These are phyloP conservation scores for Talaromyces stipitatus DNA, from an alignment of 495 filamentous ascomycete genomes.

Conservation along the genomic window DNA sequence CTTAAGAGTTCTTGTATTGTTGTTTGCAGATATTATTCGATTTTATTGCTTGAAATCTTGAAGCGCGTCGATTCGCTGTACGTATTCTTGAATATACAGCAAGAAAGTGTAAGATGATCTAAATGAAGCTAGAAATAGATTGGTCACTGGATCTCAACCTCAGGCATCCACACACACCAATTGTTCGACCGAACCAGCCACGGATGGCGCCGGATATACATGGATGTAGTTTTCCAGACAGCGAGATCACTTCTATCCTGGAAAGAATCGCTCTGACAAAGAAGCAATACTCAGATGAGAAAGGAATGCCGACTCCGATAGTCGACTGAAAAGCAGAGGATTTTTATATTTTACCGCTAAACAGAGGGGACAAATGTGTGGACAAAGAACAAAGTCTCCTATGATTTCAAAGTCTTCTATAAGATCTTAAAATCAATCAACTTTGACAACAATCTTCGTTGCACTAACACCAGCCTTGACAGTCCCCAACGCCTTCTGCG, in stretches of 20 bases:
- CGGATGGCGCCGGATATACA: neutral
- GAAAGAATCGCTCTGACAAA: too few species aligned
- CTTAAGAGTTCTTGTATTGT: neutral
- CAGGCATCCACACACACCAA: neutral
- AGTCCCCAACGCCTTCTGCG: neutral
- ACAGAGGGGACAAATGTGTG: neutral
- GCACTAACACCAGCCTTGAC: conserved; percentile 3
- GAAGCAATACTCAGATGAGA: too few species aligned
- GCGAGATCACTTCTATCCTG: too few species aligned
- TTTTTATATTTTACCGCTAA: neutral
- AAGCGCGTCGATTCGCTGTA: too few species aligned
- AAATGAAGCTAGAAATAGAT: neutral
- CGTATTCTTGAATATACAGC: too few species aligned
- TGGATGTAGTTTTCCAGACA: neutral
- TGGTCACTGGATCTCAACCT: neutral
- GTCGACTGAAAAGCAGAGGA: neutral
- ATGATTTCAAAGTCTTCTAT: too few species aligned
- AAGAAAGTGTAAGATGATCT: too few species aligned
- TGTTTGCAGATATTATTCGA: too few species aligned
- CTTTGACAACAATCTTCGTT: conserved; percentile 2
- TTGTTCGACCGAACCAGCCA: neutral
- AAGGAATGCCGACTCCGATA: neutral
- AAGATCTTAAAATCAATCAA: conserved; percentile 1
- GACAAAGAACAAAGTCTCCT: too few species aligned
- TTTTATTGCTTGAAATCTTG: too few species aligned